These are phyloP conservation scores for Trametes polyzona DNA, from an alignment of 1,284 basidiomycete species.

Conservation along the genomic window DNA sequence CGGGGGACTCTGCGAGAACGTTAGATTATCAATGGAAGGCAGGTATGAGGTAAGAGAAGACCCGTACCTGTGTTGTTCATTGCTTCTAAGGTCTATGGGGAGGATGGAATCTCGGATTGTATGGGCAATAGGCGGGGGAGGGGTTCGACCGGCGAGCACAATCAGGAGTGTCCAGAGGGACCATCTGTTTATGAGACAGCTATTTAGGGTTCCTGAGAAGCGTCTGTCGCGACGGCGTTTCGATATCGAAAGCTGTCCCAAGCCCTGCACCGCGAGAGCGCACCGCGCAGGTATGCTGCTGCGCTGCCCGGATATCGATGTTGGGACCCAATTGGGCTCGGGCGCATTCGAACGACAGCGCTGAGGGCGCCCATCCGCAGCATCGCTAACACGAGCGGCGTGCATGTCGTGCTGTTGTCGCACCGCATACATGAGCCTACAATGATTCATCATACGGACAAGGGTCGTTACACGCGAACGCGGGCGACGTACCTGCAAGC, in stretches of 20 bases:
- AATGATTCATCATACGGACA: not conserved
- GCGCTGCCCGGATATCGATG: slow-evolving; percentile 1
- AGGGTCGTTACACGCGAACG: not conserved
- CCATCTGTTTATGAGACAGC: not conserved
- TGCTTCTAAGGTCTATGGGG: not conserved
- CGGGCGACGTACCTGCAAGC: not conserved
- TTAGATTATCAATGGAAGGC: not conserved
- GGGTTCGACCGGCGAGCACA: slow-evolving; percentile 10
- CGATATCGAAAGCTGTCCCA: slow-evolving; percentile 2
- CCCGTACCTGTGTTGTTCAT: slow-evolving; percentile 3
- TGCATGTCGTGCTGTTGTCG: not conserved
- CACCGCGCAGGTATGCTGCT: slow-evolving; percentile 2
- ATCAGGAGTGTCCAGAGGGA: slow-evolving; percentile 6
- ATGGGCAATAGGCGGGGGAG: not conserved
- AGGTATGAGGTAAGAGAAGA: not conserved
- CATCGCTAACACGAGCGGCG: not conserved
- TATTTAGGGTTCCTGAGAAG: slow-evolving; percentile 1
- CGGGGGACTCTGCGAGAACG: not conserved
- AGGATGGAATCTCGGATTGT: not conserved
- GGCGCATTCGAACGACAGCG: not conserved
- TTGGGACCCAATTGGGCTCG: not conserved
- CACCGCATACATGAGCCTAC: not conserved
- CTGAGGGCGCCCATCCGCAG: not conserved
- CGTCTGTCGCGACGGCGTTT: slow-evolving; percentile 2
- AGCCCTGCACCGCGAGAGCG: not conserved